A percentile compares a stretch with the other conserved stretches of the same genome.
Evolutionary conservation across 2,329 filamentous ascomycete species (phyloP).

Genomic region (Dryadomyces quercivorus): DNA sequence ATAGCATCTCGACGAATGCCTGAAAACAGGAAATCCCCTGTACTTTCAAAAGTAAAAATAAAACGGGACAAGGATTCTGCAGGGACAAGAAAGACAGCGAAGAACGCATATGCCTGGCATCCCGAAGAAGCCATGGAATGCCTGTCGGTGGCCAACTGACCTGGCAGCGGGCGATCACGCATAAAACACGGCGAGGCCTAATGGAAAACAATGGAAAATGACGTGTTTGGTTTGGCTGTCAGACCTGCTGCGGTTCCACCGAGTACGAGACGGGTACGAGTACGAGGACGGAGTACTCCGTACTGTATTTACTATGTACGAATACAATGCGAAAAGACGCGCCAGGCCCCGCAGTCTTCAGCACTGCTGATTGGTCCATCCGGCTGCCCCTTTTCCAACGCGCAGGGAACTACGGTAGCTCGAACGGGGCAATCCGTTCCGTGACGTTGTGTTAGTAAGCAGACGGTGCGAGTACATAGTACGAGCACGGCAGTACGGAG

Average conservation of each 20-base stretch:
- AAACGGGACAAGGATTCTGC: neutral
- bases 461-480: neutral
- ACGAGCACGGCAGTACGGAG: neutral
- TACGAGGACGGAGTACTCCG: too few species aligned
- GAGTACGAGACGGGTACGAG: too few species aligned
- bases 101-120: too few species aligned
- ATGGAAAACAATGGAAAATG: neutral
- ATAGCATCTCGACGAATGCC: too few species aligned
- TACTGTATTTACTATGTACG: too few species aligned
- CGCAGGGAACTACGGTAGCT: neutral
- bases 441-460: neutral
- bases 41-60: neutral
- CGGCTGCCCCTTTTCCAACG: neutral
- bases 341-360: neutral
- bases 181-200: neutral
- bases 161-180: neutral
- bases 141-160: neutral
- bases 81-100: neutral
- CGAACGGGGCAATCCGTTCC: neutral
- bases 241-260: neutral
- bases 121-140: too few species aligned
- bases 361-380: neutral
- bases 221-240: neutral
- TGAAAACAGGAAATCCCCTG: too few species aligned
- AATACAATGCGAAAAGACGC: neutral